These are phyloP conservation scores for Murraya paniculata DNA, from an alignment of 345 rosid species.

Conservation along the genomic window DNA sequence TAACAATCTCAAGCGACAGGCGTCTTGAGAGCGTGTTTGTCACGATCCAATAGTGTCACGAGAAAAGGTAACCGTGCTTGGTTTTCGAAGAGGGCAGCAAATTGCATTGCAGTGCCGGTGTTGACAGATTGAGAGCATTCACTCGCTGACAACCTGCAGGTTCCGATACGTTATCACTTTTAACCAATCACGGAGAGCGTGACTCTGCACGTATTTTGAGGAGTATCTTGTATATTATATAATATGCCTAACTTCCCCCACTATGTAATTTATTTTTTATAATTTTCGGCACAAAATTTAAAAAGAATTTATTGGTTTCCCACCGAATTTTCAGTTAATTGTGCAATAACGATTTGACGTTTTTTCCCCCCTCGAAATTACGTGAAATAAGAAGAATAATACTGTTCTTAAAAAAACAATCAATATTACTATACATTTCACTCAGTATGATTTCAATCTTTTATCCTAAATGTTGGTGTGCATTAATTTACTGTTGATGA, in stretches of 20 bases:
- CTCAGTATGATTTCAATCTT: too few relatives aligned
- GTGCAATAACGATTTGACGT: background rate
- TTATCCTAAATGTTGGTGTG: too few relatives aligned
- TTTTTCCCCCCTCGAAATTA: too few relatives aligned
- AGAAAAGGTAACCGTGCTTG: background rate
- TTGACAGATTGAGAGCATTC: background rate
- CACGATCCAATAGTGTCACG: background rate
- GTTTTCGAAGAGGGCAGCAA: too few relatives aligned
- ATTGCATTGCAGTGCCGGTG: background rate
- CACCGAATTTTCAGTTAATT: background rate
- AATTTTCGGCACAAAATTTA: background rate
- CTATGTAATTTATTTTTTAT: background rate
- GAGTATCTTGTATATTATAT: background rate
- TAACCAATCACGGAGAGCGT: slow-evolving; percentile 1
- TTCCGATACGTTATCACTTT: background rate
- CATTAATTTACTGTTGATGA: too few relatives aligned
- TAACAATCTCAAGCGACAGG: background rate
- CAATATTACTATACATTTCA: too few relatives aligned
- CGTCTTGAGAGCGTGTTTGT: background rate
- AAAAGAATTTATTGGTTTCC: background rate
- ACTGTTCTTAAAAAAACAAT: too few relatives aligned
- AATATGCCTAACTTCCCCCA: background rate
- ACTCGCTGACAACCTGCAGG: background rate
- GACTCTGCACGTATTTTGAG: background rate
- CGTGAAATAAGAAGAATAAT: too few relatives aligned